These are phyloP conservation scores for Starmerella scarabaei DNA, from an alignment of 805 yeast species.

Conservation along the genomic window DNA sequence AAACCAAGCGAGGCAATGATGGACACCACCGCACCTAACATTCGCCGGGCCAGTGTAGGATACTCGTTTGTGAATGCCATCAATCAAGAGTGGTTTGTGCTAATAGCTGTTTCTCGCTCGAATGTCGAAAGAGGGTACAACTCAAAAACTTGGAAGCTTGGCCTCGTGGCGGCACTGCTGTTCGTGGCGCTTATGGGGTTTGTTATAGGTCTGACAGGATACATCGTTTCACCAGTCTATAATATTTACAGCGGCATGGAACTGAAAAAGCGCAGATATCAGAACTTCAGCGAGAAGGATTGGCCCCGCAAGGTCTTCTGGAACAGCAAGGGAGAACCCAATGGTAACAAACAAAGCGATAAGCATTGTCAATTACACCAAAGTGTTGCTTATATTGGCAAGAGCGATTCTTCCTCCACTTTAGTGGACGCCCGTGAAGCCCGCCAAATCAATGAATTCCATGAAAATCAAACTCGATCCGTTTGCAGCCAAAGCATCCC, in stretches of 20 bases:
- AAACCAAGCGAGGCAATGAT: conserved; percentile 13
- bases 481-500: background rate
- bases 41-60: conserved; percentile 19
- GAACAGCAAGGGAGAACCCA: too few species aligned
- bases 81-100: conserved; percentile 14
- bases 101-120: conserved; percentile 9
- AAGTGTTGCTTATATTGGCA: background rate
- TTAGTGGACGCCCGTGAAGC: too few species aligned
- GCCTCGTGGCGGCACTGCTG: conserved; percentile 14
- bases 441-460: too few species aligned
- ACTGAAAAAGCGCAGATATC: conserved; percentile 1
- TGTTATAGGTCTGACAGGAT: conserved; percentile 10
- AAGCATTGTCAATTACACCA: too few species aligned
- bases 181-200: conserved; percentile 12
- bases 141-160: conserved; percentile 9
- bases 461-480: background rate
- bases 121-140: conserved; percentile 9
- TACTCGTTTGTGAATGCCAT: conserved; percentile 12
- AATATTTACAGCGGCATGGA: conserved; percentile 19
- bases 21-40: conserved; percentile 10
- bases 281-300: background rate
- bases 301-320: background rate
- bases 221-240: conserved; percentile 16
- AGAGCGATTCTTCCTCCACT: background rate
- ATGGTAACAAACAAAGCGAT: background rate